Evolutionary conservation across 148 eudicot genomes (phyloP).

Genomic region (Rhododendron simsii): DNA sequence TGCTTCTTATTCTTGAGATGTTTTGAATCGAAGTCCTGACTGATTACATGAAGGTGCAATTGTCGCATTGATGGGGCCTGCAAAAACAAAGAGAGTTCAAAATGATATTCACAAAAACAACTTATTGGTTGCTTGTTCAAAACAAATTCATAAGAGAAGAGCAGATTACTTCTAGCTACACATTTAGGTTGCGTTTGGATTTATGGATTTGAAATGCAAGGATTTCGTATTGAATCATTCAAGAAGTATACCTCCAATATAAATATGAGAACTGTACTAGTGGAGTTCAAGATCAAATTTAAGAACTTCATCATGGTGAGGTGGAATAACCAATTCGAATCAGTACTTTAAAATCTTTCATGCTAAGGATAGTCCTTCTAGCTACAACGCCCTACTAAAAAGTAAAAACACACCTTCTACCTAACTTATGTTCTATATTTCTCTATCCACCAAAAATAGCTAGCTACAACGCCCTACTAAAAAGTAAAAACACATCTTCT

Average conservation of each 20-base stretch:
- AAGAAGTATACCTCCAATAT: neutral
- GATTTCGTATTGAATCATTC: neutral
- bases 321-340: neutral
- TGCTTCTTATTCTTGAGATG: constrained; percentile 92
- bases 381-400: neutral
- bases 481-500: neutral
- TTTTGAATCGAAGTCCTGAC: constrained; percentile 83
- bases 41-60: constrained; percentile 86
- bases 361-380: neutral
- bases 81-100: neutral
- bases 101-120: neutral
- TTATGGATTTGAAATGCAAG: neutral
- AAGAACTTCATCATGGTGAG: neutral
- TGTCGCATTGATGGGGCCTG: constrained; percentile 94
- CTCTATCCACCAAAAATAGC: neutral
- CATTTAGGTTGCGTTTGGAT: neutral
- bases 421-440: neutral
- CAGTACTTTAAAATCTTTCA: neutral
- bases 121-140: neutral
- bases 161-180: neutral
- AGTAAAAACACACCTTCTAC: neutral
- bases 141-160: neutral
- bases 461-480: neutral
- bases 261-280: neutral
- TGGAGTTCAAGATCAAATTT: neutral